phyloP scores from a whole-genome alignment of 805 yeast genomes.

The Sugiyamaella qingdaonensis region DNA sequence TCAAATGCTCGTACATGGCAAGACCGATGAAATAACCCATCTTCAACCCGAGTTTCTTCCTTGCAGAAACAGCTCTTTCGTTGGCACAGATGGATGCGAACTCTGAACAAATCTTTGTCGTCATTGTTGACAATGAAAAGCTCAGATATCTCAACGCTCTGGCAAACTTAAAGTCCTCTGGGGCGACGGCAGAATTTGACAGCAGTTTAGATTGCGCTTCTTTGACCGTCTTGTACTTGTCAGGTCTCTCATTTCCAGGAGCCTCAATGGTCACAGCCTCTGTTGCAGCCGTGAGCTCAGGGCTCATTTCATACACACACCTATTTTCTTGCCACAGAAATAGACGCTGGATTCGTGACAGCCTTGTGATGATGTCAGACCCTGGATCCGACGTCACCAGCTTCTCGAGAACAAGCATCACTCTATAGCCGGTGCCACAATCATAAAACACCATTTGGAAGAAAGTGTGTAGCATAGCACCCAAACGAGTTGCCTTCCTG shows the following conservation, averaged over 20 bases:
- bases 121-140: slow-evolving; percentile 10
- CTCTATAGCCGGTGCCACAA: slow-evolving; percentile 25
- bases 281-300: slow-evolving; percentile 19
- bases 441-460: slow-evolving; percentile 23
- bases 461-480: slow-evolving; percentile 18
- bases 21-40: slow-evolving; percentile 26
- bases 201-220: slow-evolving; percentile 20
- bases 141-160: slow-evolving; percentile 20
- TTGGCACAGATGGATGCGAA: slow-evolving; percentile 19
- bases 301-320: slow-evolving; percentile 12
- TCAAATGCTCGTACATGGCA: slow-evolving; percentile 20
- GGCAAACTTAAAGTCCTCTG: slow-evolving; percentile 11
- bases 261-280: slow-evolving; percentile 15
- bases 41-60: slow-evolving; percentile 25
- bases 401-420: slow-evolving; percentile 19
- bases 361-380: slow-evolving; percentile 17
- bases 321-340: slow-evolving; percentile 28
- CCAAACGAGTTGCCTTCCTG: slow-evolving; percentile 12
- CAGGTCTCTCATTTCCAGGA: slow-evolving; percentile 12
- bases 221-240: slow-evolving; percentile 16
- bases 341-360: slow-evolving; percentile 27
- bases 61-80: slow-evolving; percentile 19
- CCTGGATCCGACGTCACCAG: slow-evolving; percentile 9
- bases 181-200: slow-evolving; percentile 1
- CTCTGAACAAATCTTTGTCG: slow-evolving; percentile 18